Conservation (phyloP, 345 rosid genomes). For the Brassica napus region DNA sequence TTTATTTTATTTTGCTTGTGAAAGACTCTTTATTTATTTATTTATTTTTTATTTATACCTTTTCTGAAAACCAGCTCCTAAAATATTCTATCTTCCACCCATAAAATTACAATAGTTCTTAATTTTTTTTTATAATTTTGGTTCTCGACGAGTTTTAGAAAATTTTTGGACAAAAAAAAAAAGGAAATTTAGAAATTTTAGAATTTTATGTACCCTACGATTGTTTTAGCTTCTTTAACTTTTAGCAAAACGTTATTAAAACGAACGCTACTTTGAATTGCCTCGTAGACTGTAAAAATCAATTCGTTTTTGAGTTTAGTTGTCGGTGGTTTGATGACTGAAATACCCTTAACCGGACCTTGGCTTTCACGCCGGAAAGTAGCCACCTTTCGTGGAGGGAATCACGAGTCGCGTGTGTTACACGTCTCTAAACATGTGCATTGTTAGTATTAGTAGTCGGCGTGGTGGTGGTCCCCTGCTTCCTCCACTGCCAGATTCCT, state of each 20-base stretch:
- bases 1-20: not conserved
- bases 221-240: constrained; percentile 16
- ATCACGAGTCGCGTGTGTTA: constrained; percentile 36
- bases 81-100: not conserved
- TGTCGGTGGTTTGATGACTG: constrained; percentile 7
- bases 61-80: not conserved
- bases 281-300: constrained; percentile 8
- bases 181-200: not conserved
- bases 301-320: not conserved
- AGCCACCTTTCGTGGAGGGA: constrained; percentile 41
- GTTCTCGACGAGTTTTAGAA: not conserved
- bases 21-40: not conserved
- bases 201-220: constrained; percentile 31
- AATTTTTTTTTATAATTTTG: not conserved
- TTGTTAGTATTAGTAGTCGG: constrained; percentile 13
- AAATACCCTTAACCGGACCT: constrained; percentile 34
- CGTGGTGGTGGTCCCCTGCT: constrained; percentile 32
- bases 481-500: constrained; percentile 36
- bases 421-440: constrained; percentile 36
- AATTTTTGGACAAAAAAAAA: not conserved
- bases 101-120: not conserved
- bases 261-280: constrained; percentile 1
- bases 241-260: constrained; percentile 9
- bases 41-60: not conserved
- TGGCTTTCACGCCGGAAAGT: constrained; percentile 43